Base-by-base conservation (phyloP, 768 basidiomycete genomes). In the Asterophora parasitica region DNA sequence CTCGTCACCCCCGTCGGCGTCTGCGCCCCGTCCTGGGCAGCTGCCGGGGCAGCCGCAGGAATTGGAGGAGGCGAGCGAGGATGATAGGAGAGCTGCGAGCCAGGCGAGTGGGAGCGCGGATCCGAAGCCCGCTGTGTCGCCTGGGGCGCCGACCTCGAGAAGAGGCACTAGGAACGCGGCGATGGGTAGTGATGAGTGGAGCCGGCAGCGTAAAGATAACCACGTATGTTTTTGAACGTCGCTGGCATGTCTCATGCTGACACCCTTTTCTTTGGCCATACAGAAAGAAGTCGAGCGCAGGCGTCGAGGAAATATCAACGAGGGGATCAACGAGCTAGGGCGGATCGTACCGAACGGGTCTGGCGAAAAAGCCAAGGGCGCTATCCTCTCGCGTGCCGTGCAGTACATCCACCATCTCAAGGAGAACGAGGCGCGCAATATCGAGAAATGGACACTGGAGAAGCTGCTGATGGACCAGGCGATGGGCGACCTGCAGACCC, bases 281-380 rank as follows among this genome's bases (percentile, higher is more conserved):
- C 70, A 97, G 94, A 97, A 97, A 90, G 93, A 97, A 70, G 93
- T 98, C 10, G 95, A 99, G 65, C 87, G 95, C 44, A 82, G 92
- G 31, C 85, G 95, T 44, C 77, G 95, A 39, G 93, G 93, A 13
- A 92, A 92, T 56, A 97, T 99, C 69, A 96, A 95, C 67, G 88
- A 94, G 53, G 94, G 94, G 0, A 96, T 99, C 70, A 92, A 88
- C 60, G 87, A 89, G 57, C 83, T 98, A 12, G 86, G 88, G 0
- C 79, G 84, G 0, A 88, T 94, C 56, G 85, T 97, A 8, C 94
- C 94, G 3, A 88, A 84, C 55, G 88, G 84, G 20, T 83, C 86
- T 0, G 88, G 89, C 26, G 89, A 92, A 63, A 89, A 88, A 58
- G 85, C 87, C 44, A 96, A 98, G 61, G 90, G 92, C 15, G 87